Conservation (phyloP, 805 yeast genomes). For the Saturnispora dispora region DNA sequence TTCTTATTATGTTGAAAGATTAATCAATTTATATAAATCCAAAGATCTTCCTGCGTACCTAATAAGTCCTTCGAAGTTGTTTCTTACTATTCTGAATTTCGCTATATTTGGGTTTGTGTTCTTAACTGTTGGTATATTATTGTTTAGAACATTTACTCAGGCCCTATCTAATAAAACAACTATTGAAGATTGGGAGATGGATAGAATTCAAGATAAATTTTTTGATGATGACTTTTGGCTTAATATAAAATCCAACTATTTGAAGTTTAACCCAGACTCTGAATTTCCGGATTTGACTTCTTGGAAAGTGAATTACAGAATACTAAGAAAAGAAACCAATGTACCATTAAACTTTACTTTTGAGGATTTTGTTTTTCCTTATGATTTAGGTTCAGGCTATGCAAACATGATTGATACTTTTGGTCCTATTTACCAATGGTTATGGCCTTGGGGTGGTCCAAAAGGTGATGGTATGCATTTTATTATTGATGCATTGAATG, state of each 20-base stretch:
- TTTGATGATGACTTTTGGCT: conserved; percentile 46
- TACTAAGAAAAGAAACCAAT: conserved; percentile 12
- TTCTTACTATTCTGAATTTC: conserved; percentile 43
- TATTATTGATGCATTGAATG: conserved; percentile 44
- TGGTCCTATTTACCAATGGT: conserved; percentile 62
- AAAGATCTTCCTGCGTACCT: conserved; percentile 49
- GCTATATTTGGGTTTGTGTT: conserved; percentile 53
- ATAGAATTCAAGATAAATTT: conserved; percentile 63
- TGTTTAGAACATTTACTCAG: conserved; percentile 51
- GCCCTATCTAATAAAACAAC: conserved; percentile 68
- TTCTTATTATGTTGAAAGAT: conserved; percentile 33
- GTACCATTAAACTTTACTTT: conserved; percentile 34
- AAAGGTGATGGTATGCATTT: conserved; percentile 51
- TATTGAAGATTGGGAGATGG: conserved; percentile 89
- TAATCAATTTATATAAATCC: conserved; percentile 36
- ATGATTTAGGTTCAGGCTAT: conserved; percentile 53
- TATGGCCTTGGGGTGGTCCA: conserved; percentile 64
- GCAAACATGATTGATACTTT: conserved; percentile 42
- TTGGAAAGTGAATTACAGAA: conserved; percentile 31
- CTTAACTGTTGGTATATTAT: conserved; percentile 48
- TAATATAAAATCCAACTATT: conserved; percentile 37
- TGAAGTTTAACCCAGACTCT: conserved; percentile 27
- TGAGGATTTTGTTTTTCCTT: conserved; percentile 76
- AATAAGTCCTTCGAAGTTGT: conserved; percentile 42
- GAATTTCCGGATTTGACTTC: conserved; percentile 37